These are phyloP conservation scores for Spathaspora gorwiae DNA, from an alignment of 805 yeast genomes.

Conservation along the genomic window DNA sequence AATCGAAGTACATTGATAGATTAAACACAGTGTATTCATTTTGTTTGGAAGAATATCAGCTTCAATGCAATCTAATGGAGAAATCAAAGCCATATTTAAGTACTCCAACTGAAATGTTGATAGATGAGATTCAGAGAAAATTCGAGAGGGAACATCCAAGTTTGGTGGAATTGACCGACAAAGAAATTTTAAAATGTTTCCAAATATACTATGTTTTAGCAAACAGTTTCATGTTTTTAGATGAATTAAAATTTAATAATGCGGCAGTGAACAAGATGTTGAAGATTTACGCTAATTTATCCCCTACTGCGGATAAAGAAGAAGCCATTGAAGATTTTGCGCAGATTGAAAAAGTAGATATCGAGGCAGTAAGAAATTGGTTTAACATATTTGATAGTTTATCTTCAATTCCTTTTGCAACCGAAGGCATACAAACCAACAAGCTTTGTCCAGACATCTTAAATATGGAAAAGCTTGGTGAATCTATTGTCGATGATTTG, in stretches of 20 bases:
- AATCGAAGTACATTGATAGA: constrained; percentile 3
- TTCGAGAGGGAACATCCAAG: not conserved
- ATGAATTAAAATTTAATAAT: constrained; percentile 24
- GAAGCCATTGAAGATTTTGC: constrained; percentile 10
- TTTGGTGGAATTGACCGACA: constrained; percentile 9
- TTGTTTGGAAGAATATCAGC: constrained; percentile 6
- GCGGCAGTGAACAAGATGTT: constrained; percentile 20
- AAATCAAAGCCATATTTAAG: not conserved
- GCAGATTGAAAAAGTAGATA: constrained; percentile 8
- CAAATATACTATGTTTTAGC: constrained; percentile 26
- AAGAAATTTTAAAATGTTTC: constrained; percentile 23
- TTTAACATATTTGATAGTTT: constrained; percentile 25
- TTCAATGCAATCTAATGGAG: constrained; percentile 1
- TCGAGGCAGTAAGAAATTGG: constrained; percentile 21
- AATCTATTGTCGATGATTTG: not conserved
- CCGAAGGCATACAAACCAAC: constrained; percentile 16
- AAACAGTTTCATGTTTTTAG: constrained; percentile 20
- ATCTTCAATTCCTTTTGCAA: constrained; percentile 21
- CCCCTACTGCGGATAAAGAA: constrained; percentile 13
- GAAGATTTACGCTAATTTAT: constrained; percentile 9
- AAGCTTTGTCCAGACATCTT: constrained; percentile 28
- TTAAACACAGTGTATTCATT: constrained; percentile 2
- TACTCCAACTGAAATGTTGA: not conserved
- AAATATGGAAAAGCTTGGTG: constrained; percentile 1
- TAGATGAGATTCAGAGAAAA: not conserved